These are phyloP conservation scores for Pseudocercospora musae DNA, from an alignment of 2,329 filamentous ascomycete genomes.

Conservation along the genomic window DNA sequence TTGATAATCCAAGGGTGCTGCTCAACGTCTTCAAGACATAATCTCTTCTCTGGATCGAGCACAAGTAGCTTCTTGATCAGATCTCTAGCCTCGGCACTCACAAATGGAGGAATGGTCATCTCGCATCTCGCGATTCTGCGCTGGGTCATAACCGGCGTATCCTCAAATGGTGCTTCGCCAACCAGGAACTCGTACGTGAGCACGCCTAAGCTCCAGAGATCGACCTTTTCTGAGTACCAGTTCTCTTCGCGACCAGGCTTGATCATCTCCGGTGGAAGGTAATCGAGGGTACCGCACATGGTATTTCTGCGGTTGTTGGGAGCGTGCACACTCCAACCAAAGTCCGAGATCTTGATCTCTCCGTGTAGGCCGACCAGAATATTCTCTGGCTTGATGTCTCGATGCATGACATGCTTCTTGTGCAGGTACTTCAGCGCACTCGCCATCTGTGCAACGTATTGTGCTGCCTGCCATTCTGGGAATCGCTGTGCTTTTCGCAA, in stretches of 20 bases:
- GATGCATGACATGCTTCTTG: constrained; percentile 95
- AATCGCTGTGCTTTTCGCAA: constrained; percentile 74
- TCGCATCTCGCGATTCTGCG: constrained; percentile 82
- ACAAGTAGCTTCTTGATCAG: constrained; percentile 89
- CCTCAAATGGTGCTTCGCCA: constrained; percentile 94
- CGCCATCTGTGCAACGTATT: constrained; percentile 90
- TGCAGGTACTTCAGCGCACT: constrained; percentile 85
- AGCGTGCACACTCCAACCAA: constrained; percentile 97
- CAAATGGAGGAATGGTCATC: constrained; percentile 87
- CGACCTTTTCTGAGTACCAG: constrained; percentile 92
- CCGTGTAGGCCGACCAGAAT: constrained; percentile 94
- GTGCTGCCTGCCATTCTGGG: constrained; percentile 79
- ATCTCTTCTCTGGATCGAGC: constrained; percentile 87
- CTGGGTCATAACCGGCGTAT: constrained; percentile 91
- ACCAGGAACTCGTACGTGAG: constrained; percentile 95
- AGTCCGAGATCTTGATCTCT: constrained; percentile 98
- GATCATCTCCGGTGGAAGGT: constrained; percentile 97
- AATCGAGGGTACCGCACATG: constrained; percentile 96
- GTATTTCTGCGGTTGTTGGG: constrained; percentile 91
- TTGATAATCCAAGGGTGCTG: constrained; percentile 95
- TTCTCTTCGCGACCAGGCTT: constrained; percentile 74
- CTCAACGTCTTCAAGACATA: constrained; percentile 84
- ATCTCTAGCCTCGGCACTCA: constrained; percentile 85
- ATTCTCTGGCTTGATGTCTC: constrained; percentile 97
- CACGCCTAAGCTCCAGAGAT: constrained; percentile 93